A percentile compares a stretch with the other conserved stretches of the same genome.
Conservation (phyloP, 495 filamentous ascomycete genomes). For the Aspergillus panamensis region DNA sequence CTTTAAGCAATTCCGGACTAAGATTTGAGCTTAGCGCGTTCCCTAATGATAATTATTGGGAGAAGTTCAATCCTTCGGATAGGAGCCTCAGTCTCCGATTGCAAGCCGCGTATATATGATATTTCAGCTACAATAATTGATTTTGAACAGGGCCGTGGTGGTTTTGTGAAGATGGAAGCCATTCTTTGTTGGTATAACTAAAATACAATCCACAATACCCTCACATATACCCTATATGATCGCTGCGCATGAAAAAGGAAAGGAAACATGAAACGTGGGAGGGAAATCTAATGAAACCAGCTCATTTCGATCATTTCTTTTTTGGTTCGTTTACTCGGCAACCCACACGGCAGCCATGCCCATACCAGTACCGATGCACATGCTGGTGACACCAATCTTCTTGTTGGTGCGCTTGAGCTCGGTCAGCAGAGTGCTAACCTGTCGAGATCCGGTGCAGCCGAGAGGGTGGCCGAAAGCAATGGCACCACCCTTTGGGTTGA, state of each 20-base stretch:
- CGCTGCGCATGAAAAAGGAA: conserved; percentile 33
- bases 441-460: conserved; percentile 88
- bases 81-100: no score
- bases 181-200: conserved; percentile 6
- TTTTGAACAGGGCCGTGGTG: no score
- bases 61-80: no score
- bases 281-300: conserved; percentile 20
- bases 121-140: background rate
- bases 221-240: conserved; percentile 19
- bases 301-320: conserved; percentile 12
- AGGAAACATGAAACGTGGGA: conserved; percentile 13
- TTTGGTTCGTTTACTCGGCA: conserved; percentile 56
- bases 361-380: conserved; percentile 98
- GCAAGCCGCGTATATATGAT: no score
- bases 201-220: conserved; percentile 14
- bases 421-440: conserved; percentile 86
- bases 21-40: conserved; percentile 8
- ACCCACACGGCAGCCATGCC: conserved; percentile 96
- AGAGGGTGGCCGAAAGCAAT: conserved; percentile 99
- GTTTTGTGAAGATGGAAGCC: background rate
- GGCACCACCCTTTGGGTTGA: conserved; percentile 96
- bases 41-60: background rate
- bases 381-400: conserved; percentile 88
- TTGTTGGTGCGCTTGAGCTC: conserved; percentile 78
- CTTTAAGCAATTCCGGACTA: conserved; percentile 44